Evolutionary conservation across 1,139 yeast species (phyloP).

Genomic region (Wickerhamiella pararugosa): DNA sequence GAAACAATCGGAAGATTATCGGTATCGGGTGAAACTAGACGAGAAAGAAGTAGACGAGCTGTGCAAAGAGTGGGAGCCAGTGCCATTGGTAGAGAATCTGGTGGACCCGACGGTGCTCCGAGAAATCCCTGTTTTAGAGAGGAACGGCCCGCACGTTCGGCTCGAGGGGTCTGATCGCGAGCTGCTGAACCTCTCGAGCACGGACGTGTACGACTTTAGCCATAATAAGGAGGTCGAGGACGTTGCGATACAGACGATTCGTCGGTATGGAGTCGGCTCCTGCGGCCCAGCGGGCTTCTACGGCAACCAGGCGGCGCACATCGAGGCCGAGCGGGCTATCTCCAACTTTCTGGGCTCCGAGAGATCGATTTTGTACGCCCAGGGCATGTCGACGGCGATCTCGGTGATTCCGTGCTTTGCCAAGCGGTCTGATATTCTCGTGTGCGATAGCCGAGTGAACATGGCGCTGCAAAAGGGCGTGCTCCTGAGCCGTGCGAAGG

Average conservation of each 20-base stretch:
- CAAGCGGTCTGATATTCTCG: slow-evolving; percentile 86
- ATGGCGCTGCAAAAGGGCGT: slow-evolving; percentile 79
- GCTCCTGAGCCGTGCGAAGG: slow-evolving; percentile 70
- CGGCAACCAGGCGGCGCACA: slow-evolving; percentile 90
- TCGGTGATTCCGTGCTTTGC: slow-evolving; percentile 94
- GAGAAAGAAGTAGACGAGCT: slow-evolving; percentile 66
- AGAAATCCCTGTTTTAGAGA: slow-evolving; percentile 44
- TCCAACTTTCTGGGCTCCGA: slow-evolving; percentile 65
- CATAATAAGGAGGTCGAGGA: slow-evolving; percentile 34
- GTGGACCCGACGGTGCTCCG: slow-evolving; percentile 38
- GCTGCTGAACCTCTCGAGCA: slow-evolving; percentile 24
- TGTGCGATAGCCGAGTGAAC: slow-evolving; percentile 71
- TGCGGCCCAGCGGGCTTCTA: slow-evolving; percentile 98
- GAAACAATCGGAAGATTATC: slow-evolving; percentile 64
- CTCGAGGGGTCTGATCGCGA: slow-evolving; percentile 19
- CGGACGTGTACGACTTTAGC: slow-evolving; percentile 45
- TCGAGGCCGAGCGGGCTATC: slow-evolving; percentile 60
- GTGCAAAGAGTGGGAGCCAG: slow-evolving; percentile 85
- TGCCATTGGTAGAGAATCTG: slow-evolving; percentile 50
- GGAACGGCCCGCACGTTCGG: slow-evolving; percentile 38
- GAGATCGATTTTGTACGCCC: slow-evolving; percentile 75
- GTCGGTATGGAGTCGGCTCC: slow-evolving; percentile 83
- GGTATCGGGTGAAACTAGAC: slow-evolving; percentile 51
- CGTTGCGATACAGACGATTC: slow-evolving; percentile 46
- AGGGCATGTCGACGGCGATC: slow-evolving; percentile 81